Evolutionary conservation across 441 rosid species (phyloP), one percentile per base, ranked within the genome.

Genomic region (Lepidium campestre): DNA sequence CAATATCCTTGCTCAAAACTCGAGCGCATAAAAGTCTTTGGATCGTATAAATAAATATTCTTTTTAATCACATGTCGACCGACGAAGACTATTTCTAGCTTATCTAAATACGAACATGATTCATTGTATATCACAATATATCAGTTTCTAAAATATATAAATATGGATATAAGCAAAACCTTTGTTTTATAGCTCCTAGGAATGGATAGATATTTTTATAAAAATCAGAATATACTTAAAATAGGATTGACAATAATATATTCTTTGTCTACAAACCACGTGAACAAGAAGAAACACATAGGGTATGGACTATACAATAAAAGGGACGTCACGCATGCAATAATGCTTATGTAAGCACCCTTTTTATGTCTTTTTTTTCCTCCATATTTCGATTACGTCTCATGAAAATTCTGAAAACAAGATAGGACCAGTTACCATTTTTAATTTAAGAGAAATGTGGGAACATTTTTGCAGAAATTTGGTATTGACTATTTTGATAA

Each of bases 281-380:
- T 59, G 67, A 66, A 52, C 44, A 54, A 6, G n/a, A n/a, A 42
- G 35, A 32, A 44, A 66, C 36, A 35, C 55, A 53, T 36, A 7
- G 49, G 40, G 56, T 36, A 7, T 42, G 40, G 56, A 32, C 12
- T 47, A 48, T 52, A 34, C n/a, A n/a, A n/a, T 15, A 15, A 23
- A 54, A 35, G 36, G 72, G 35, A 48, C 77, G 68, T 66, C 77
- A 73, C 63, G 45, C 14, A 45, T 66, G 77, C 53, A 37, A 37
- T 53, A 73, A 66, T 29, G 77, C 68, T 66, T 73, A 73, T 53
- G 77, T 60, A 45, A 66, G 72, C 77, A 58, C 12, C 10, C 31
- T 18, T 62, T 67, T 32, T 5, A 25, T 52, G 27, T 66, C 39
- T 13, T 44, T 47, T 65, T 62, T 29, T 29, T 29, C 9, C 68